Conservation (phyloP, 169 alveolate species). For the Cryptosporidium meleagridis region DNA sequence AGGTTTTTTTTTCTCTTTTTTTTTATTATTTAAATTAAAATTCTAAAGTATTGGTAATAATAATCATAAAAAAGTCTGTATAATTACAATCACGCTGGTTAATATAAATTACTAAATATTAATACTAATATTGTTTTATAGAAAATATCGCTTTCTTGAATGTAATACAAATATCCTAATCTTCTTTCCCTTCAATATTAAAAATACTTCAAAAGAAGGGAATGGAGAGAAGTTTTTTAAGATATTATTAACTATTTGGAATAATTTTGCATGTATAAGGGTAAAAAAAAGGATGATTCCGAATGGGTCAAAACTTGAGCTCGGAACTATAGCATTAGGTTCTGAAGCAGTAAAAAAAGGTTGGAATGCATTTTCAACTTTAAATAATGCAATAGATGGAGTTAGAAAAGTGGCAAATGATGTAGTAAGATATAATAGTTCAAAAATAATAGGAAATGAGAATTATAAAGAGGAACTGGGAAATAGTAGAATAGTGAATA, state of each 20-base stretch:
- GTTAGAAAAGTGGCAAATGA: conserved; percentile 15
- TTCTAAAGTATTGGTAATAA: no score
- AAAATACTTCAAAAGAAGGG: not conserved
- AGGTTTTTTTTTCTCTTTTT: not conserved
- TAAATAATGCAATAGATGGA: conserved; percentile 50
- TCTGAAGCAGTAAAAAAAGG: conserved; percentile 10
- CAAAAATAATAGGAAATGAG: not conserved
- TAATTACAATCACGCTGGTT: no score
- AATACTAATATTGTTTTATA: no score
- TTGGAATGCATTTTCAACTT: conserved; percentile 10
- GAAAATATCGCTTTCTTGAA: not conserved
- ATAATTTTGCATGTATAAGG: not conserved
- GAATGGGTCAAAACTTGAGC: not conserved
- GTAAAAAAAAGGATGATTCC: not conserved
- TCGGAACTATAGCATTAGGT: not conserved
- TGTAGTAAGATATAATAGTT: not conserved
- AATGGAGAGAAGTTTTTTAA: not conserved
- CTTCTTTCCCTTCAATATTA: not conserved
- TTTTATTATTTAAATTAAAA: not conserved
- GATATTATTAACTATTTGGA: not conserved
- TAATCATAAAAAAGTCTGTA: no score
- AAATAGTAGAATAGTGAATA: not conserved
- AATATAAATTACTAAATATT: no score
- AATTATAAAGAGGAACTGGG: not conserved
- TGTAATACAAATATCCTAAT: not conserved